These are phyloP conservation scores for Nemania bipapillata DNA, from an alignment of 2,329 filamentous ascomycete species.

Conservation along the genomic window DNA sequence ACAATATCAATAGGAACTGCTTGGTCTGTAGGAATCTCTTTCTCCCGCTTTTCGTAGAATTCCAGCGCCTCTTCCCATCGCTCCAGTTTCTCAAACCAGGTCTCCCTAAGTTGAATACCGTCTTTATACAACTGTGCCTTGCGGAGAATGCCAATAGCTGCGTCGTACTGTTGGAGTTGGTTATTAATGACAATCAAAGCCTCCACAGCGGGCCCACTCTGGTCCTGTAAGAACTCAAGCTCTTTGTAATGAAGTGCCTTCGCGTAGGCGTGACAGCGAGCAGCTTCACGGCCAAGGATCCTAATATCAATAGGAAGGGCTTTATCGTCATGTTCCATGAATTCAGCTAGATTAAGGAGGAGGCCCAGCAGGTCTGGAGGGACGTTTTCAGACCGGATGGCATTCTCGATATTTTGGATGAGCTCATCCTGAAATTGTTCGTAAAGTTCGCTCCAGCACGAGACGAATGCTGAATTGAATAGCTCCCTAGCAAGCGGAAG, in stretches of 20 bases:
- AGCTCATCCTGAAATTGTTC: slow-evolving; percentile 97
- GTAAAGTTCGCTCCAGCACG: slow-evolving; percentile 97
- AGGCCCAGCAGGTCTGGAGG: slow-evolving; percentile 95
- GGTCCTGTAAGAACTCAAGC: slow-evolving; percentile 96
- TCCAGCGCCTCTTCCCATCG: slow-evolving; percentile 96
- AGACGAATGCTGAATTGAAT: slow-evolving; percentile 99
- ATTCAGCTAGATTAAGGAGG: slow-evolving; percentile 94
- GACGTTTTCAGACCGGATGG: slow-evolving; percentile 93
- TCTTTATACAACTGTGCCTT: slow-evolving; percentile 97
- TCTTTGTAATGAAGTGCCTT: slow-evolving; percentile 99
- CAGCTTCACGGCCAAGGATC: slow-evolving; percentile 91
- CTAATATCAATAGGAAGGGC: slow-evolving; percentile 96
- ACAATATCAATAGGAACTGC: slow-evolving; percentile 85
- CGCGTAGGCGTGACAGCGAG: slow-evolving; percentile 95
- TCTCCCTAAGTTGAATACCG: slow-evolving; percentile 91
- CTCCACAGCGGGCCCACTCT: slow-evolving; percentile 94
- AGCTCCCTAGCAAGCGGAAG: slow-evolving; percentile 89
- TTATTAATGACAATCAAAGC: slow-evolving; percentile 99
- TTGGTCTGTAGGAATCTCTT: slow-evolving; percentile 69
- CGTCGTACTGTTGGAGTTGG: slow-evolving; percentile 97
- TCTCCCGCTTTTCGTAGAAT: slow-evolving; percentile 89
- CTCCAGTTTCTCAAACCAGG: slow-evolving; percentile 98
- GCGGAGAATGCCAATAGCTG: slow-evolving; percentile 94
- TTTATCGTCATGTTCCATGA: slow-evolving; percentile 99
- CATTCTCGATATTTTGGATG: slow-evolving; percentile 93